These are phyloP conservation scores for Plectosphaerella cucumerina DNA, from an alignment of 2,329 filamentous ascomycete genomes.

Conservation along the genomic window DNA sequence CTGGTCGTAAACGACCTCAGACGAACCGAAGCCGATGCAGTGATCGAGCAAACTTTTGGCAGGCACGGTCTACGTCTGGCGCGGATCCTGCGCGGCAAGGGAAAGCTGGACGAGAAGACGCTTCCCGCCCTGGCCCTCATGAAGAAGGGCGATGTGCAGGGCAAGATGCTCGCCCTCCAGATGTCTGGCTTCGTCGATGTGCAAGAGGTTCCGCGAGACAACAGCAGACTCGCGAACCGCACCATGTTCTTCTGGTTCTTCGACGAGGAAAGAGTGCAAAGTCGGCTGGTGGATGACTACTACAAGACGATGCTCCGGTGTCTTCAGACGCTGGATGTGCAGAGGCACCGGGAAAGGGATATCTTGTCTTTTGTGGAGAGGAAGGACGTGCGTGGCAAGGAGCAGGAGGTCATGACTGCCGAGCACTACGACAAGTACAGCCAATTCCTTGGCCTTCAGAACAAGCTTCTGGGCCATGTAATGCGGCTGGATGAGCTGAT, in stretches of 20 bases:
- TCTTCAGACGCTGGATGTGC: slow-evolving; percentile 73
- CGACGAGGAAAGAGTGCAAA: slow-evolving; percentile 68
- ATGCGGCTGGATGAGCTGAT: slow-evolving; percentile 81
- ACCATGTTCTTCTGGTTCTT: slow-evolving; percentile 93
- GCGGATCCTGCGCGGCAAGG: slow-evolving; percentile 78
- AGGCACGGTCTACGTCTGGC: slow-evolving; percentile 75
- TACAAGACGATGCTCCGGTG: slow-evolving; percentile 90
- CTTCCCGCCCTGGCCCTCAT: slow-evolving; percentile 77
- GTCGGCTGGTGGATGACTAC: slow-evolving; percentile 70
- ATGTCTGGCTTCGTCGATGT: slow-evolving; percentile 83
- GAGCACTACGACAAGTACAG: slow-evolving; percentile 65
- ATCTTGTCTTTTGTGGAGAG: slow-evolving; percentile 80
- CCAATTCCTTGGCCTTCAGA: slow-evolving; percentile 58
- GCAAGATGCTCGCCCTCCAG: slow-evolving; percentile 80
- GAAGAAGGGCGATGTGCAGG: slow-evolving; percentile 79
- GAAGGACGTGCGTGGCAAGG: slow-evolving; percentile 78
- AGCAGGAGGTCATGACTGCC: slow-evolving; percentile 73
- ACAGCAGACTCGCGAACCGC: slow-evolving; percentile 72
- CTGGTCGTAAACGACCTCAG: slow-evolving; percentile 66
- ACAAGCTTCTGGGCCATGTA: slow-evolving; percentile 74
- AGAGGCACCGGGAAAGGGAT: slow-evolving; percentile 66
- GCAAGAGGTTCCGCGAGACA: slow-evolving; percentile 90
- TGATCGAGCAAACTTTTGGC: slow-evolving; percentile 74
- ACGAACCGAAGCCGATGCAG: slow-evolving; percentile 74
- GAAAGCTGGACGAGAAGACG: slow-evolving; percentile 92